These are phyloP conservation scores for Cyphellophora attinorum DNA, from an alignment of 2,329 filamentous ascomycete species.

Conservation along the genomic window DNA sequence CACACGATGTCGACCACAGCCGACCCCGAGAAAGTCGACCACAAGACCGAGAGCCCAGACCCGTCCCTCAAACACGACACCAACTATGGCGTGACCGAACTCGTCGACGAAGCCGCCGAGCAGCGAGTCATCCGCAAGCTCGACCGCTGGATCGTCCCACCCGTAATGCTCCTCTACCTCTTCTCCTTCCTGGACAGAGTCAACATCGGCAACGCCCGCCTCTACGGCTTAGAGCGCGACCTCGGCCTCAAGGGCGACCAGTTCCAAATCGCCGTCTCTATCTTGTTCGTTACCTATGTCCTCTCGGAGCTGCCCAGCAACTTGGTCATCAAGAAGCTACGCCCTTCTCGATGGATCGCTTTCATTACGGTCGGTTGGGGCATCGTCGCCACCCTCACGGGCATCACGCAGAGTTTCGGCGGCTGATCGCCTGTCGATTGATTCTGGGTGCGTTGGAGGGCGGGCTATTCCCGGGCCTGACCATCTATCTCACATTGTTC, in stretches of 20 bases:
- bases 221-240: slow-evolving; percentile 33
- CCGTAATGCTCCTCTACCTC: slow-evolving; percentile 47
- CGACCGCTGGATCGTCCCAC: slow-evolving; percentile 37
- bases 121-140: too few species aligned
- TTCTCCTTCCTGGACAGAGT: slow-evolving; percentile 45
- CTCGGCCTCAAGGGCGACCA: slow-evolving; percentile 40
- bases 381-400: slow-evolving; percentile 37
- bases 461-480: slow-evolving; percentile 30
- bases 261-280: slow-evolving; percentile 56
- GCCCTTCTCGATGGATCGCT: slow-evolving; percentile 44
- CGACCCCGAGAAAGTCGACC: too few species aligned
- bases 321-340: slow-evolving; percentile 33
- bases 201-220: slow-evolving; percentile 37
- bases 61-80: too few species aligned
- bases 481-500: slow-evolving; percentile 36
- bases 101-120: too few species aligned
- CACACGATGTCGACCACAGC: too few species aligned
- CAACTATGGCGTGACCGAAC: too few species aligned
- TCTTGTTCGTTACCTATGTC: slow-evolving; percentile 55
- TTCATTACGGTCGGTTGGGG: slow-evolving; percentile 10
- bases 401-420: slow-evolving; percentile 34
- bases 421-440: slow-evolving; percentile 30
- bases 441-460: slow-evolving; percentile 29
- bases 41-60: too few species aligned
- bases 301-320: slow-evolving; percentile 27